Base-by-base conservation (phyloP, 352 stramenopile species). In the Phytophthora colocasiae region DNA sequence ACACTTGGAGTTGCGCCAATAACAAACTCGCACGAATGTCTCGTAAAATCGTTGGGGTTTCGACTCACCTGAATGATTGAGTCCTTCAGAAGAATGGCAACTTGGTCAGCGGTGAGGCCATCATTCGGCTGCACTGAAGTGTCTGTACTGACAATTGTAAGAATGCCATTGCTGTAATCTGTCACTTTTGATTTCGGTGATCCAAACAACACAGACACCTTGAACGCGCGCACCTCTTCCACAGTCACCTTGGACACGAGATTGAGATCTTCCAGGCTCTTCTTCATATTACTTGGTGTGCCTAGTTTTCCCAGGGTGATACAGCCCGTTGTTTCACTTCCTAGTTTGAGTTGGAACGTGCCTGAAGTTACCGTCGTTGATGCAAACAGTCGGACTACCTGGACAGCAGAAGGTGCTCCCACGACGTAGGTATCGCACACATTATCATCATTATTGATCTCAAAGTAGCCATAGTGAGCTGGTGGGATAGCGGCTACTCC, bases 341-440 rank as follows among this genome's bases (percentile, higher is more conserved):
- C 84, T 15, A 94, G 71, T 39, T 81, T 65, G 6, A 94, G 67
- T 57, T 83, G 60, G 46, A 90, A 91, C 3, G 38, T 65, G 15
- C 84, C 84, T 26, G 47, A 63, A 0, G 84, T 90, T 45, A 89
- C 73, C 2, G 84, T 93, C 1, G 80, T 93, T 10, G 69, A 49
- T 4, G 79, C 84, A 73, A 91, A 91, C 1, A 94, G 63, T 53
- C 91, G 82, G 4, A 94, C 9, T 11, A 94, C 71, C 72, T 94
- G 86, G 24, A 87, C 77, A 0, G 67, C 52, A 0, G 86, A 93
- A 9, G 82, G 77, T 8, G 73, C 71, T 5, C 86, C 86, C 19
- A 92, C 66, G 4, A 82, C 66, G 58, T 92, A 94, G 12, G 81
- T 83, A 55, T 94, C 82, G 47, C 86, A 94, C 14, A 51, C 56